Base-by-base conservation (phyloP, 192 early-diverging fungal species). In the Funneliformis mosseae region DNA sequence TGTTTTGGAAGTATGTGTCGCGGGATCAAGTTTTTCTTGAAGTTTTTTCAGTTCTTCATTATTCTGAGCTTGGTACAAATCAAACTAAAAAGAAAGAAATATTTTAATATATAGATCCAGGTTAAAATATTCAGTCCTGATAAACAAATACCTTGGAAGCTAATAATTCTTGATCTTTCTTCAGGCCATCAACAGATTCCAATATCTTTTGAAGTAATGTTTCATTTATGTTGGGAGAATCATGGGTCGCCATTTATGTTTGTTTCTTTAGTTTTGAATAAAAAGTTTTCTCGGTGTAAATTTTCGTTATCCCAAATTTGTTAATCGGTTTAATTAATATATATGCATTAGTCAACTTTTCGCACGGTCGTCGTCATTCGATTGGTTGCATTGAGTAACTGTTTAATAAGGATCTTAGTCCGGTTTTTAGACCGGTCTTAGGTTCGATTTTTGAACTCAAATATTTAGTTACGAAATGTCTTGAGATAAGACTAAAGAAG, bases 171-270 rank as follows among this genome's bases (percentile, higher is more conserved):
- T 85, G 84, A 10, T 83, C 82, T 72, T 68, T 38, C 48, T 77
- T 38, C 48, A 83, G 38, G n/a, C 80, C 39, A 74, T 85, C 80
- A n/a, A 85, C 50, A 60, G 48, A 70, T 46, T 71, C 33, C 27
- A 83, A 50, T 16, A 85, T 66, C 76, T 81, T 61, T 23, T 81
- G 69, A 16, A 82, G 38, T 12, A 85, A 21, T 43, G 41, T 27
- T 28, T 66, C 63, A 28, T 21, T 66, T 33, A 21, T 55, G 50
- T 55, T 55, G 16, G 14, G 21, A 21, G 50, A 55, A 55, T 18
- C 18, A 18, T 55, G 16, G 50, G 16, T 18, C 50, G 50, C 21
- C 50, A 55, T 55, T 21, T 45, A 33, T 33, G 33, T 3, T 55
- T 55, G 18, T 55, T 55, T 21, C 50, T 55, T 6, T 21, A 55